phyloP scores from a whole-genome alignment of 2,329 filamentous ascomycete genomes.

The Coniochaeta sp. region DNA sequence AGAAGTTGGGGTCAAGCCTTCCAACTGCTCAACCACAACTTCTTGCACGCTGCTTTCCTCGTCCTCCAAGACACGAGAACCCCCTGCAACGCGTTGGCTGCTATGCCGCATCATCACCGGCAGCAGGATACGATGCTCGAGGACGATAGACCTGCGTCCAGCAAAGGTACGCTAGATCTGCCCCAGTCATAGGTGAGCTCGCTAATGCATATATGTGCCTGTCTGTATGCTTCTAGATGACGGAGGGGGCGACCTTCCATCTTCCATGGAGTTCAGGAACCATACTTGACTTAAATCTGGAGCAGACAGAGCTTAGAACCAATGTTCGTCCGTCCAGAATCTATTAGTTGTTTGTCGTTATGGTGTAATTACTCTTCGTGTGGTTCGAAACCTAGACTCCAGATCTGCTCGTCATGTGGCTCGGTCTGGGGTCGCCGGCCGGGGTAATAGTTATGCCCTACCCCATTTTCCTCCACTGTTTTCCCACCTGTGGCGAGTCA shows the following conservation, averaged over 20 bases:
- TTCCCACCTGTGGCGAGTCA: background rate
- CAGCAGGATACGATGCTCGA: background rate
- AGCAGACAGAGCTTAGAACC: background rate
- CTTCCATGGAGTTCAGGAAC: conserved; percentile 8
- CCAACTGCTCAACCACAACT: background rate
- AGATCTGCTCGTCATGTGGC: background rate
- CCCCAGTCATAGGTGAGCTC: background rate
- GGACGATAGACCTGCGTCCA: background rate
- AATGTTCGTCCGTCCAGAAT: background rate
- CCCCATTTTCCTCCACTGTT: background rate
- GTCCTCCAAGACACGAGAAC: background rate
- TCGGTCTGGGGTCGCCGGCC: background rate
- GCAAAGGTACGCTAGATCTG: background rate
- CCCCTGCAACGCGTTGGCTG: background rate
- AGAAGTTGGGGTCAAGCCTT: background rate
- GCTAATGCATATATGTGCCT: conserved; percentile 12
- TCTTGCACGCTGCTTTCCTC: background rate
- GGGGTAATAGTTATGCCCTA: background rate
- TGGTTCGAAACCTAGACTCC: background rate
- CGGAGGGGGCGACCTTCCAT: conserved; percentile 12
- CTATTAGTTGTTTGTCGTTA: background rate
- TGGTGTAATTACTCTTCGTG: background rate
- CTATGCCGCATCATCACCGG: background rate
- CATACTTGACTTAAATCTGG: background rate
- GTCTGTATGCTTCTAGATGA: conserved; percentile 13